Percentiles rank a stretch among this genome's conserved stretches.
These are phyloP conservation scores for Yamadazyma atmosphaerica DNA, from an alignment of 1,139 yeast species.

Conservation along the genomic window DNA sequence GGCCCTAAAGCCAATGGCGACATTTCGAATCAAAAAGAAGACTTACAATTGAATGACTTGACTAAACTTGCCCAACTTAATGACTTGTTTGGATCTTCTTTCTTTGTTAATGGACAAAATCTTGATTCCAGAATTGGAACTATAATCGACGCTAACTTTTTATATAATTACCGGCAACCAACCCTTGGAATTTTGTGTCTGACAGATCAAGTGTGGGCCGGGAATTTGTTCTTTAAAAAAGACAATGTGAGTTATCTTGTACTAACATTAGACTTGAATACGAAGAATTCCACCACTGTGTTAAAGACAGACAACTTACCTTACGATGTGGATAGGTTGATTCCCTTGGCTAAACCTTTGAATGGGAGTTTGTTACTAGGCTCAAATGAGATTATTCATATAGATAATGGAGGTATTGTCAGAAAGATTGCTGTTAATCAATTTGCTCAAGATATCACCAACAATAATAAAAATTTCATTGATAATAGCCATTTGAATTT, in stretches of 20 bases:
- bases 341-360: conserved; percentile 66
- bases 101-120: conserved; percentile 55
- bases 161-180: conserved; percentile 75
- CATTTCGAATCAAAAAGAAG: conserved; percentile 4
- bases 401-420: conserved; percentile 78
- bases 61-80: conserved; percentile 2
- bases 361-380: conserved; percentile 77
- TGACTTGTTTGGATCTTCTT: conserved; percentile 48
- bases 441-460: conserved; percentile 51
- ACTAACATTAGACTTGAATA: conserved; percentile 64
- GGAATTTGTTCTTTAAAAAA: conserved; percentile 57
- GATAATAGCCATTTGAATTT: conserved; percentile 58
- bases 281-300: conserved; percentile 66
- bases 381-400: conserved; percentile 72
- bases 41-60: conserved; percentile 1
- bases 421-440: conserved; percentile 68
- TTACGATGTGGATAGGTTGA: conserved; percentile 64
- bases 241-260: conserved; percentile 66
- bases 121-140: conserved; percentile 59
- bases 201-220: conserved; percentile 73
- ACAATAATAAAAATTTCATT: conserved; percentile 44
- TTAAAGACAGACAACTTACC: conserved; percentile 67
- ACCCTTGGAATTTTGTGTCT: conserved; percentile 74
- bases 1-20: conserved; percentile 34
- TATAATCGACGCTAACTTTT: conserved; percentile 66